phyloP scores from a whole-genome alignment of 495 filamentous ascomycete species.

The Penicillium robsamsonii region DNA sequence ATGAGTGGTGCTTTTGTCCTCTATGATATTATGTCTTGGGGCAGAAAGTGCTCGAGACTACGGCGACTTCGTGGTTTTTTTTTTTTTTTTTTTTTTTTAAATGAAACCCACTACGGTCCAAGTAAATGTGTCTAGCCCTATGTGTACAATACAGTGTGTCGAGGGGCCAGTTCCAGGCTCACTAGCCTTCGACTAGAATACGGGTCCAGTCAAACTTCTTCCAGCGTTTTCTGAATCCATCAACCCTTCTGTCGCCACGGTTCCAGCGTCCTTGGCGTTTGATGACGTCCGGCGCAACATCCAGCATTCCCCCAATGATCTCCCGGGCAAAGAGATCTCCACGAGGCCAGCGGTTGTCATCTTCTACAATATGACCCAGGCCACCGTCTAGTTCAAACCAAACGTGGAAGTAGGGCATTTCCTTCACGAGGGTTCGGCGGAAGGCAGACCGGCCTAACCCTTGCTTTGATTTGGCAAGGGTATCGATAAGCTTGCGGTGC shows the following conservation, averaged over 20 bases:
- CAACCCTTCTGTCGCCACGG: slow-evolving; percentile 67
- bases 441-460: slow-evolving; percentile 81
- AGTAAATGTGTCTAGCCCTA: background rate
- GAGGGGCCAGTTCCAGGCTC: background rate
- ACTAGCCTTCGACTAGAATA: slow-evolving; percentile 59
- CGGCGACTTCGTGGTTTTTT: background rate
- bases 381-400: slow-evolving; percentile 95
- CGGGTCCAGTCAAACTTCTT: slow-evolving; percentile 95
- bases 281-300: slow-evolving; percentile 76
- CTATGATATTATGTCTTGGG: background rate
- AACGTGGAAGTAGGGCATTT: slow-evolving; percentile 98
- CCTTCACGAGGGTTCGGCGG: slow-evolving; percentile 78
- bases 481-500: slow-evolving; percentile 92
- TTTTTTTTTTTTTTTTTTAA: background rate
- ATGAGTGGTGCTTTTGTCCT: background rate
- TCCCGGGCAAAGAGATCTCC: slow-evolving; percentile 94
- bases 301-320: slow-evolving; percentile 90
- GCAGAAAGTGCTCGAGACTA: no score
- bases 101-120: background rate
- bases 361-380: slow-evolving; percentile 89
- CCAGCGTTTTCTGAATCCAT: slow-evolving; percentile 82
- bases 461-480: slow-evolving; percentile 63
- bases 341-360: slow-evolving; percentile 80
- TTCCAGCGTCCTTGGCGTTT: slow-evolving; percentile 90
- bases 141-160: slow-evolving; percentile 7